A percentile compares a stretch with the other conserved stretches of the same genome.
Evolutionary conservation across 176 grass and related monocot species (phyloP).

Genomic region (Aegilops tauschii): DNA sequence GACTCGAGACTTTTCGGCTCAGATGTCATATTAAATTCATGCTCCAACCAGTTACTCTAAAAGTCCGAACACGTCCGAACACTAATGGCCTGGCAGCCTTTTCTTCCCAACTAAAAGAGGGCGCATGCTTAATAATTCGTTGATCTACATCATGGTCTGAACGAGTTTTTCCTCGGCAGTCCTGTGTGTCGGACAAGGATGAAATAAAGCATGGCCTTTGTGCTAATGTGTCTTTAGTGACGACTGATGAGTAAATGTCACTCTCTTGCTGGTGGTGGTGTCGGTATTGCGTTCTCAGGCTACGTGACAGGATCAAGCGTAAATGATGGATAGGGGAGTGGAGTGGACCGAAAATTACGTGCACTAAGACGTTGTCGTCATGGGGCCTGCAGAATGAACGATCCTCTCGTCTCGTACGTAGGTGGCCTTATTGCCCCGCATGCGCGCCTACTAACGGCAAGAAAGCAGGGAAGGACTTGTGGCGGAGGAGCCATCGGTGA

Average conservation of each 20-base stretch:
- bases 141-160: neutral
- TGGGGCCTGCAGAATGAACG: neutral
- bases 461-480: neutral
- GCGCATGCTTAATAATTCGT: neutral
- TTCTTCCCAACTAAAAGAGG: no score
- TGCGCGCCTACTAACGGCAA: no score
- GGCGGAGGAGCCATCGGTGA: neutral
- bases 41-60: no score
- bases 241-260: neutral
- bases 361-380: neutral
- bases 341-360: neutral
- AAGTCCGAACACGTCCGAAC: no score
- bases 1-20: no score
- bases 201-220: neutral
- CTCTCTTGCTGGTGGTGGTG: neutral
- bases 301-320: neutral
- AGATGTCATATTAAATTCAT: no score
- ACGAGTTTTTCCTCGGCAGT: neutral
- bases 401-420: neutral
- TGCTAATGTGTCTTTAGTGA: neutral
- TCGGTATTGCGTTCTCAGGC: neutral
- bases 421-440: neutral
- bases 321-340: neutral
- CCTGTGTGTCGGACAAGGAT: neutral
- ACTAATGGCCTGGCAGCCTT: no score